Base-by-base conservation (phyloP, 371 early-diverging fungal genomes). In the Lichtheimia hyalospora region DNA sequence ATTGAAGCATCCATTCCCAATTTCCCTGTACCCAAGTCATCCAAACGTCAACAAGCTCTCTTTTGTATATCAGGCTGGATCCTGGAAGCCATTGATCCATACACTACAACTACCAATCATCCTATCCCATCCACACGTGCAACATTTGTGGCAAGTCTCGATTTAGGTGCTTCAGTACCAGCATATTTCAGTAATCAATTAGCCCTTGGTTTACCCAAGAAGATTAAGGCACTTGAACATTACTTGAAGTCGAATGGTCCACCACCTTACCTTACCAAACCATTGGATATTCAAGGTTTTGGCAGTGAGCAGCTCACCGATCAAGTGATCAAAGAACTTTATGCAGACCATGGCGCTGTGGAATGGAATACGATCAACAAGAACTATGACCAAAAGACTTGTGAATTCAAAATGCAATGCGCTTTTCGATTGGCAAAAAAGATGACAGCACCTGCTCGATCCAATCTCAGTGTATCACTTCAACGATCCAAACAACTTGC, bases 41-140 rank as follows among this genome's bases (percentile, higher is more conserved):
- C 60, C 2, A 81, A 78, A 23, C 60, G 63, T 20, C 82, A 79
- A 0, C 52, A 67, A 15, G 84, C 73, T 2, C 71, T 71, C 6
- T 40, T 83, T 12, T 75, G 72, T 46, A 54, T 85, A 13, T 82
- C 82, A 16, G 85, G 83, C 6, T 85, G 85, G 85, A 79, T 85
- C 10, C 56, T 85, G 14, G 85, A 83, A 42, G 62, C 79, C 0
- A 74, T 85, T 13, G 85, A 85, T 24, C 85, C 85, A 1, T 85
- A 85, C 44, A 83, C 78, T 1, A 79, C 85, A 7, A 66, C 74
- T 2, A 69, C 67, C 21, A 83, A 80, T 25, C 81, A 85, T 57
- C 85, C 84, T 0, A 85, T 85, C 15, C 85, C 85, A 5, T 83
- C 84, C 0, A 82, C 77, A 10, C 78, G 84, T 0, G 84, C 78